Conservation (phyloP, 176 grass and related monocot species). For the Aegilops tauschii region DNA sequence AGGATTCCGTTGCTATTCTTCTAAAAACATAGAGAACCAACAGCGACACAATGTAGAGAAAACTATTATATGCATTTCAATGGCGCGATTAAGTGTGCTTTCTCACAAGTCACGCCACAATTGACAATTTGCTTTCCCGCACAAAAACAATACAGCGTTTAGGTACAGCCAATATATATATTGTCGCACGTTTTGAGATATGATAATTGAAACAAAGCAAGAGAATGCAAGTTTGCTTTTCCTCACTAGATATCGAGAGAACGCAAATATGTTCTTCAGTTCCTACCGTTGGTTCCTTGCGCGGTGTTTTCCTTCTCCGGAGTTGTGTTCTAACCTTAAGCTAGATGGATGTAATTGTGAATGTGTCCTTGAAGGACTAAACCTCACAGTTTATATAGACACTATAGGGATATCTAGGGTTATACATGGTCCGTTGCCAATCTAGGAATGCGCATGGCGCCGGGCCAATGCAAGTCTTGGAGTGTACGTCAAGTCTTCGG, state of each 20-base stretch:
- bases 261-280: neutral
- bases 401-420: no score
- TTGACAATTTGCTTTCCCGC: no score
- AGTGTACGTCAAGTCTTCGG: no score
- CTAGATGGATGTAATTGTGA: no score
- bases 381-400: no score
- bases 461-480: no score
- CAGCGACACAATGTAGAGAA: neutral
- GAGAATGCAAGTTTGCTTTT: slow-evolving; percentile 2
- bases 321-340: no score
- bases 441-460: no score
- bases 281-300: no score
- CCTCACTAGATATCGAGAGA: neutral
- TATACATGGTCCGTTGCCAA: no score
- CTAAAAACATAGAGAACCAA: neutral
- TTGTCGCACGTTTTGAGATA: neutral
- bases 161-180: neutral
- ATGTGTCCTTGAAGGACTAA: no score
- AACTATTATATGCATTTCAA: neutral
- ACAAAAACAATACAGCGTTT: neutral
- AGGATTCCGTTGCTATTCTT: neutral
- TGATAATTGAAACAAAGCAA: neutral
- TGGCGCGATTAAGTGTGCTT: neutral
- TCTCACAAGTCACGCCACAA: neutral
- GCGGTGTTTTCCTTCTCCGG: no score